phyloP scores from a whole-genome alignment of 2,329 filamentous ascomycete species.

The Scytalidium lignicola region DNA sequence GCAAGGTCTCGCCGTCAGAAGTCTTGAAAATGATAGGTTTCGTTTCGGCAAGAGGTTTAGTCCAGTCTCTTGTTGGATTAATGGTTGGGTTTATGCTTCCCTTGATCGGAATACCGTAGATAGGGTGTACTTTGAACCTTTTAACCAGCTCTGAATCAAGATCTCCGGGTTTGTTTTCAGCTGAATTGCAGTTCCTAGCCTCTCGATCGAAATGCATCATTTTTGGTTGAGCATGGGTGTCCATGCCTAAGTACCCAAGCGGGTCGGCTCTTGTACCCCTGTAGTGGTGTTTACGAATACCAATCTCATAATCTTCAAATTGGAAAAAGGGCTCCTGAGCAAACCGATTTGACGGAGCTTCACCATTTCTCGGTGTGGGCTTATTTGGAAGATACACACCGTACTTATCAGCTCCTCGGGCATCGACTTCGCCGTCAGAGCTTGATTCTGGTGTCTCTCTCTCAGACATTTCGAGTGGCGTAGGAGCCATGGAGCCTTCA shows the following conservation, averaged over 20 bases:
- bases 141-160: conserved; percentile 20
- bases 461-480: conserved; percentile 13
- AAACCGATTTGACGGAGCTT: conserved; percentile 19
- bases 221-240: conserved; percentile 19
- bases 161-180: conserved; percentile 21
- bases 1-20: conserved; percentile 7
- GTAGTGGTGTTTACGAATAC: conserved; percentile 19
- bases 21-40: conserved; percentile 7
- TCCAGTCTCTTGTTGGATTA: conserved; percentile 7
- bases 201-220: conserved; percentile 24
- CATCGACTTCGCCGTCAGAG: conserved; percentile 15
- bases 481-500: conserved; percentile 12
- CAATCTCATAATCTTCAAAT: conserved; percentile 26
- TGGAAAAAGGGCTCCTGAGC: conserved; percentile 15
- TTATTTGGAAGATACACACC: conserved; percentile 24
- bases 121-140: conserved; percentile 18
- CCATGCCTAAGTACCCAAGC: conserved; percentile 18
- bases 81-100: conserved; percentile 17
- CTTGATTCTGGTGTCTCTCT: conserved; percentile 13
- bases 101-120: conserved; percentile 18
- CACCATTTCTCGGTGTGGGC: conserved; percentile 16
- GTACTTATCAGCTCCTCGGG: conserved; percentile 17
- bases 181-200: conserved; percentile 20
- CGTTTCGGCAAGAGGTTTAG: conserved; percentile 4
- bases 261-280: conserved; percentile 17